Conservation (phyloP, 805 yeast genomes). For the Lipomyces mesembrius region DNA sequence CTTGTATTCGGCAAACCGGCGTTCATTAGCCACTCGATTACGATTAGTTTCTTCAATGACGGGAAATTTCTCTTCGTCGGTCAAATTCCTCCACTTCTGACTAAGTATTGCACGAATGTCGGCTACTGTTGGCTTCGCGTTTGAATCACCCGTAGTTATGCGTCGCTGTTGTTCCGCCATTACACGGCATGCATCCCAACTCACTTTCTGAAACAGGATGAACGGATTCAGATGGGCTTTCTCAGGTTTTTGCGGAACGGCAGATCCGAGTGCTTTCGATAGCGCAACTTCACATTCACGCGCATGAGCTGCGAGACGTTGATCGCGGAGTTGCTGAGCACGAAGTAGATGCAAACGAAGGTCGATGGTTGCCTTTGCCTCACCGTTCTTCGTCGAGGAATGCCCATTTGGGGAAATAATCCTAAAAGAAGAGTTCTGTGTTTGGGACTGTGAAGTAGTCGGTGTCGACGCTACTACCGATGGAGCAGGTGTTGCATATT, state of each 20-base stretch:
- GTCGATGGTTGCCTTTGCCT: background rate
- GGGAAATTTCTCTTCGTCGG: conserved; percentile 47
- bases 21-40: conserved; percentile 36
- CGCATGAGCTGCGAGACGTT: conserved; percentile 20
- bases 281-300: conserved; percentile 22
- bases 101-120: conserved; percentile 50
- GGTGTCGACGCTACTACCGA: background rate
- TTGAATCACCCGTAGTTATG: conserved; percentile 42
- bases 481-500: background rate
- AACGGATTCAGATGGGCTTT: conserved; percentile 50
- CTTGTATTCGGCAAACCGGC: conserved; percentile 21
- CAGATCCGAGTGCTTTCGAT: conserved; percentile 44
- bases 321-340: conserved; percentile 18
- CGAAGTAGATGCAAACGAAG: conserved; percentile 17
- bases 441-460: background rate
- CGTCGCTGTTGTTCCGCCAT: conserved; percentile 46
- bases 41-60: conserved; percentile 22
- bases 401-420: background rate
- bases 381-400: background rate
- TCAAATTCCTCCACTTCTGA: conserved; percentile 49
- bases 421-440: background rate
- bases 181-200: conserved; percentile 49
- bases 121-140: conserved; percentile 46
- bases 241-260: conserved; percentile 48
- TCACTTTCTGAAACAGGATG: conserved; percentile 49